Evolutionary conservation across 208 protist species (phyloP), one percentile per base, ranked within the genome.

Genomic region (Acanthamoeba rhysodes): DNA sequence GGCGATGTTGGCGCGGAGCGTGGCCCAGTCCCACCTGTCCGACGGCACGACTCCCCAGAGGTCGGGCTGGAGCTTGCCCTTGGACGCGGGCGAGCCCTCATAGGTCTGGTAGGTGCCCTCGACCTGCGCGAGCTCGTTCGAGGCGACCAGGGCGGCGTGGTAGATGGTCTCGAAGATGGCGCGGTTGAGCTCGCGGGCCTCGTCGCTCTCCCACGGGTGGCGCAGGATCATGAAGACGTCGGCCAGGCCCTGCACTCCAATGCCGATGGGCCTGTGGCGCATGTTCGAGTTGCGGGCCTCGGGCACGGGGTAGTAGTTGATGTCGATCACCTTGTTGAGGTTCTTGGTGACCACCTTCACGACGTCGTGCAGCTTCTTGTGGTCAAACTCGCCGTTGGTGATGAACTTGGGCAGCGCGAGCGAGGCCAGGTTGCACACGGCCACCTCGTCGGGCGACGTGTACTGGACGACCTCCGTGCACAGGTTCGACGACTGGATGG

Each of bases 101-200:
- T 99, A 99, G 14, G 98, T 98, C 88, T 98, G 96, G 96, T 99
- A 99, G 10, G 99, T 85, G 72, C 99, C 99, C 24, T 99, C 96
- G 59, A 97, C 91, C 95, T 97, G 96, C 0, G 99, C 99, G 20
- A 99, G 82, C 74, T 99, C 99, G 84, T 72, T 95, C 12, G 97
- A 98, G 16, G 97, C 97, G 0, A 98, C 97, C 18, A 99, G 95
- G 0, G 99, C 98, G 45, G 97, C 99, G 96, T 98, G 99, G 98
- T 99, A 99, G 91, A 99, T 99, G 29, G 99, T 99, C 97, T 99
- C 99, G 95, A 99, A 99, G 96, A 99, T 99, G 29, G 99, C 98
- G 66, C 98, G 97, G 97, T 99, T 99, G 20, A 99, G 95, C 32
- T 94, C 90, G 85, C 97, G 97, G 4, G 99, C 99, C 95, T 98